Conservation (phyloP, 495 filamentous ascomycete genomes). For the Aspergillus ostianus region DNA sequence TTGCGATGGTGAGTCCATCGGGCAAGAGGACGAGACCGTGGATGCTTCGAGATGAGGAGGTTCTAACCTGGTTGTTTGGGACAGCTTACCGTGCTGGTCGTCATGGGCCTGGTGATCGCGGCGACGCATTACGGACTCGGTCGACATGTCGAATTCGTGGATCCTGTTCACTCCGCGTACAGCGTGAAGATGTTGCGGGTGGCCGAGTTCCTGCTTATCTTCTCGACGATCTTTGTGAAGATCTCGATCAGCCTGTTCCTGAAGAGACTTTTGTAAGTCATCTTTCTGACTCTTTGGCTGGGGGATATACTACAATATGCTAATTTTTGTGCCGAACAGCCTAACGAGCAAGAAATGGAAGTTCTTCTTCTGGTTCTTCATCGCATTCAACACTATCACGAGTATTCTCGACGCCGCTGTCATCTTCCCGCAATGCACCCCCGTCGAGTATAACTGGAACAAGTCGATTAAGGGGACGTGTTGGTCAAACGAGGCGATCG, state of each 20-base stretch:
- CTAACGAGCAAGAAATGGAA: constrained; percentile 9
- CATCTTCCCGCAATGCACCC: constrained; percentile 7
- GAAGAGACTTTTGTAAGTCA: constrained; percentile 4
- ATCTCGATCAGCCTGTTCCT: constrained; percentile 4
- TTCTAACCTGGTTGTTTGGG: background rate
- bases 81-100: background rate
- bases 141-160: constrained; percentile 13
- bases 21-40: too few species aligned
- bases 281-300: background rate
- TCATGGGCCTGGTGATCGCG: constrained; percentile 5
- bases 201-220: constrained; percentile 1
- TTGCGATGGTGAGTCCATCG: constrained; percentile 1
- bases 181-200: constrained; percentile 5
- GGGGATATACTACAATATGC: background rate
- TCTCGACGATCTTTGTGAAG: constrained; percentile 4
- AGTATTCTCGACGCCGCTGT: constrained; percentile 5
- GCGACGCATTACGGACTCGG: constrained; percentile 8
- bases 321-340: background rate
- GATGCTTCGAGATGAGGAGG: too few species aligned
- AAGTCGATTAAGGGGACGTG: constrained; percentile 2
- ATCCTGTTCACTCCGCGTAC: background rate
- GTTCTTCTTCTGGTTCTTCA: constrained; percentile 6
- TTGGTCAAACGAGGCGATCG: constrained; percentile 1
- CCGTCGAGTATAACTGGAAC: constrained; percentile 2
- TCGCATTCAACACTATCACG: constrained; percentile 8